Evolutionary conservation across 148 eudicot species (phyloP).

Genomic region (Camellia japonica): DNA sequence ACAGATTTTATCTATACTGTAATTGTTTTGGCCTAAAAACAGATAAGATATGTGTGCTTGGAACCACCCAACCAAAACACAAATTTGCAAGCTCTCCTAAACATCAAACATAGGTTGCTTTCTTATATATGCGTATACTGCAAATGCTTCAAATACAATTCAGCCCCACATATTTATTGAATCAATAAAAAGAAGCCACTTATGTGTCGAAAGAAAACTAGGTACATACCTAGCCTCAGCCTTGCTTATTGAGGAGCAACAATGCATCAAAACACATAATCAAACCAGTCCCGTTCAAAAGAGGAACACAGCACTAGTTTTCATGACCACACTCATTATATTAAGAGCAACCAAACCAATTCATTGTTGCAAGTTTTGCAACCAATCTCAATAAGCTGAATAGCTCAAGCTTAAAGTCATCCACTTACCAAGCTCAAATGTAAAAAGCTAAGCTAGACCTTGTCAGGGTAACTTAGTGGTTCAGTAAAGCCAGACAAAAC

Average conservation of each 20-base stretch:
- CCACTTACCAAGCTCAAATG: background rate
- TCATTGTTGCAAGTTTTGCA: background rate
- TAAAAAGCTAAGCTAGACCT: slow-evolving; percentile 4
- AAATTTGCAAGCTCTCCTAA: background rate
- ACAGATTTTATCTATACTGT: too few species aligned
- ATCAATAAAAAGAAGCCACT: background rate
- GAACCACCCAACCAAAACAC: background rate
- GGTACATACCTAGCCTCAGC: background rate
- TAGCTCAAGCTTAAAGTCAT: background rate
- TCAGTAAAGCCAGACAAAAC: background rate
- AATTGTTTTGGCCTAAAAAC: too few species aligned
- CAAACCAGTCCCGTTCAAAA: background rate
- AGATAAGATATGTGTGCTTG: too few species aligned
- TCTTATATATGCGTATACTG: background rate
- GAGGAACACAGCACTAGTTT: background rate
- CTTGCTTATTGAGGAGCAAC: background rate
- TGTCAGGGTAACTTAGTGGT: background rate
- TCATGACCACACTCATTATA: background rate
- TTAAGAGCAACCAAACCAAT: background rate
- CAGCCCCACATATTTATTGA: background rate
- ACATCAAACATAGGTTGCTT: background rate
- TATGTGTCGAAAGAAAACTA: background rate
- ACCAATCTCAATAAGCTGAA: too few species aligned
- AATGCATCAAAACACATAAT: too few species aligned
- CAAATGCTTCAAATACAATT: background rate